Conservation (phyloP, 192 early-diverging fungal genomes). For the Entomortierella parvispora region DNA sequence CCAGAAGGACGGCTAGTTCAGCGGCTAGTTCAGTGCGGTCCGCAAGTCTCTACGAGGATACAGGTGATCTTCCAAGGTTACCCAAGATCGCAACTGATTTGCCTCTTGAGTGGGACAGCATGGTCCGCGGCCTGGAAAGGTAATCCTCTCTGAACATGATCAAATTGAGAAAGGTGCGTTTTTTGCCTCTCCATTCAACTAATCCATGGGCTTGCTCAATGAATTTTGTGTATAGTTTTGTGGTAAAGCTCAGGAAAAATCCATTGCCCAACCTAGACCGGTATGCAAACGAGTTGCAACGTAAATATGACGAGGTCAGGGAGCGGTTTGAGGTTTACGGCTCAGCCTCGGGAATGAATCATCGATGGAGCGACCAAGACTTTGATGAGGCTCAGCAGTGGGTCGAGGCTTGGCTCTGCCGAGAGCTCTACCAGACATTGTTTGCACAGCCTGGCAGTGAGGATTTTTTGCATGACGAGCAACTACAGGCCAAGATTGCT, state of each 20-base stretch:
- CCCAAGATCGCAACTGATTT: conserved; percentile 46
- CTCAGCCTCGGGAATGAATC: conserved; percentile 28
- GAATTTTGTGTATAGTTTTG: too few species aligned
- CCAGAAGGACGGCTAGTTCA: conserved; percentile 24
- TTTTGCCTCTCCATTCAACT: too few species aligned
- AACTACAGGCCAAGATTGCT: conserved; percentile 70
- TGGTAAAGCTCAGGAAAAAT: conserved; percentile 15
- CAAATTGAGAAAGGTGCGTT: too few species aligned
- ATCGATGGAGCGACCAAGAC: conserved; percentile 38
- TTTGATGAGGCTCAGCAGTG: conserved; percentile 50
- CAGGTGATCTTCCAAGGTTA: conserved; percentile 26
- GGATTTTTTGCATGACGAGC: conserved; percentile 69
- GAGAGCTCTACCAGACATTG: conserved; percentile 52
- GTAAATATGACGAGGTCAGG: conserved; percentile 42
- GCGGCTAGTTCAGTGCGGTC: conserved; percentile 29
- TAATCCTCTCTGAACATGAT: background rate
- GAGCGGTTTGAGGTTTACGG: conserved; percentile 38
- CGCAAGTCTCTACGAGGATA: conserved; percentile 16
- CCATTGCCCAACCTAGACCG: conserved; percentile 22
- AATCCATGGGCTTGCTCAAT: too few species aligned
- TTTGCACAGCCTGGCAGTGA: conserved; percentile 54
- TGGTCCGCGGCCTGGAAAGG: conserved; percentile 36
- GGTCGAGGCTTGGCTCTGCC: conserved; percentile 58
- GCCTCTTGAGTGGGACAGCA: conserved; percentile 41
- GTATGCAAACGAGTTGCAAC: conserved; percentile 43